Evolutionary conservation across 108 stramenopile species (phyloP), one percentile per base, ranked within the genome.

Genomic region (Chaetoceros tenuissimus): DNA sequence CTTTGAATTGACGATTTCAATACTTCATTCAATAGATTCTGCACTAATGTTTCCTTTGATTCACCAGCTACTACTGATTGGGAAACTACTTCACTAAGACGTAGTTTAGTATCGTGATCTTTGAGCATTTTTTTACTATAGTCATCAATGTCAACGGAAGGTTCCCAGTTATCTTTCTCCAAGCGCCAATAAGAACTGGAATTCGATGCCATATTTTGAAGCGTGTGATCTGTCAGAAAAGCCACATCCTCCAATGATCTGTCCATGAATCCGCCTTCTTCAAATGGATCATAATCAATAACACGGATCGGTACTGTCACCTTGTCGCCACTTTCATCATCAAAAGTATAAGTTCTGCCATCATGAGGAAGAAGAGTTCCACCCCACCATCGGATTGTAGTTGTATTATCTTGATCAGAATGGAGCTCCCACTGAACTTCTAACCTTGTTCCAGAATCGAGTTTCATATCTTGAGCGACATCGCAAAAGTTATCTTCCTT

Each of bases 351-450:
- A 18, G 70, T 72, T 0, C 70, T 43, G 2, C 78, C 81, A 62
- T 82, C 81, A 40, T 60, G 62, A 28, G 58, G 46, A 40, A 79
- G 31, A 23, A 82, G 57, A 3, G 72, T 71, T 21, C 71, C 74
- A n/a, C 61, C 63, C 81, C 81, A 82, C 81, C 81, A 82, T 18
- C 29, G 56, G 10, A 25, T 28, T 3, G 50, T 62, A 2, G 22
- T 48, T 19, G 31, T 64, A 3, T 17, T 60, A 17, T 59, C 13
- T 17, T 69, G 54, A 21, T 27, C 17, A 29, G 31, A 40, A 1
- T 26, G 45, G 21, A 81, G 54, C 34, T 81, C 72, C 81, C 81
- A 82, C 62, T 78, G 59, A 0, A 82, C 81, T 54, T 82, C 74
- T 16, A 82, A 16, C 3, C 74, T 55, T 70, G 68, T 68, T 28